phyloP scores from a whole-genome alignment of 768 basidiomycete species.

The Calvatia gigantea region DNA sequence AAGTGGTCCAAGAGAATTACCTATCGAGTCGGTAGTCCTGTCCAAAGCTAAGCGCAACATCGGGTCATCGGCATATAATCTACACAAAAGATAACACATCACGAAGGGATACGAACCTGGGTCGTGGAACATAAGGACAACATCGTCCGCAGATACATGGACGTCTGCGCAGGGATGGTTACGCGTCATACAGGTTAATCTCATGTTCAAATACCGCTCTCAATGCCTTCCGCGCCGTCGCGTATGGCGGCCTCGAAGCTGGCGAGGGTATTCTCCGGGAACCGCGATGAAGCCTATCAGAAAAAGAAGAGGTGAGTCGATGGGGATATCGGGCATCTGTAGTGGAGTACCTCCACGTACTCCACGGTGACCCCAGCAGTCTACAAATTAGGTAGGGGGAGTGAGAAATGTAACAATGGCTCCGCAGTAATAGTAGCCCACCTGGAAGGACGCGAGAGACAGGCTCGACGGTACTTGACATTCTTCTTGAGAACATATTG shows the following conservation, averaged over 20 bases:
- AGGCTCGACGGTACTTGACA: background rate
- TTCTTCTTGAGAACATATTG: constrained; percentile 3
- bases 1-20: constrained; percentile 27
- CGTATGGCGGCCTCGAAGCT: constrained; percentile 94
- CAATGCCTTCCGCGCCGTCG: constrained; percentile 94
- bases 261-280: constrained; percentile 92
- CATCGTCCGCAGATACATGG: constrained; percentile 84
- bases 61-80: constrained; percentile 18
- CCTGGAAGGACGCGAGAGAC: constrained; percentile 26
- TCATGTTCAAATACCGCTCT: constrained; percentile 79
- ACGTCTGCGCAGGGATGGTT: constrained; percentile 76
- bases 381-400: constrained; percentile 25
- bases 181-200: constrained; percentile 49
- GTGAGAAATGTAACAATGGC: constrained; percentile 5
- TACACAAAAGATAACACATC: constrained; percentile 1
- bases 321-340: background rate
- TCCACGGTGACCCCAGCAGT: constrained; percentile 67
- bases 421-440: constrained; percentile 14
- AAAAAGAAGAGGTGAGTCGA: background rate
- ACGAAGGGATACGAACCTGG: constrained; percentile 46
- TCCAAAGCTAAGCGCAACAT: constrained; percentile 48
- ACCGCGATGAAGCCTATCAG: constrained; percentile 74
- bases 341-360: constrained; percentile 25
- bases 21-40: constrained; percentile 79
- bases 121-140: constrained; percentile 96